phyloP scores from a whole-genome alignment of 1,139 yeast species.

The Schwanniomyces etchellsii region DNA sequence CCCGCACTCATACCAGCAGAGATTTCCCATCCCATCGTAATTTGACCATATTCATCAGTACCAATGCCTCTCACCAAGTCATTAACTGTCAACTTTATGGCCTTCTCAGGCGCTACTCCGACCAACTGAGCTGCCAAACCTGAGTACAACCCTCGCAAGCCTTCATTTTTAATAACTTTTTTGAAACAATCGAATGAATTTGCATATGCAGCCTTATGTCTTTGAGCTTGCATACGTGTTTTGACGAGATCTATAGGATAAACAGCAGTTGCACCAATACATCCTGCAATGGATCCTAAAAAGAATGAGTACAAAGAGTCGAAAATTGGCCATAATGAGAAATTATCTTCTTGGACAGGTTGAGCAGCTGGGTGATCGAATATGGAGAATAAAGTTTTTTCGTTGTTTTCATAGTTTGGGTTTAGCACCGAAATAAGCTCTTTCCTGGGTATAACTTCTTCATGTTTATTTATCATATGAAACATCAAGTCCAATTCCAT shows the following conservation, averaged over 20 bases:
- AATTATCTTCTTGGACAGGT: conserved; percentile 31
- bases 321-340: conserved; percentile 54
- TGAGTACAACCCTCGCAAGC: conserved; percentile 82
- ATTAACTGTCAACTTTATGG: conserved; percentile 91
- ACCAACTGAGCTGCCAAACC: conserved; percentile 92
- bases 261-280: conserved; percentile 97
- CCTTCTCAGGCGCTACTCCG: conserved; percentile 98
- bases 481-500: conserved; percentile 42
- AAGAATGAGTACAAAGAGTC: conserved; percentile 86
- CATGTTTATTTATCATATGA: conserved; percentile 41
- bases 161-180: conserved; percentile 74
- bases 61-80: conserved; percentile 79
- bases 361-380: conserved; percentile 41
- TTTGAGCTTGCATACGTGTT: conserved; percentile 97
- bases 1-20: conserved; percentile 93
- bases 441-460: conserved; percentile 46
- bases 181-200: conserved; percentile 84
- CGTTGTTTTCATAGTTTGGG: conserved; percentile 38
- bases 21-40: conserved; percentile 70
- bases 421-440: conserved; percentile 46
- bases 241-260: conserved; percentile 95
- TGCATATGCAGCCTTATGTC: conserved; percentile 63
- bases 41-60: conserved; percentile 52
- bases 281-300: conserved; percentile 93
- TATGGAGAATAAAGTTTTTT: conserved; percentile 29